A percentile compares a stretch with the other conserved stretches of the same genome.
Conservation (phyloP, 2,329 filamentous ascomycete genomes). For the Claviceps sp. region DNA sequence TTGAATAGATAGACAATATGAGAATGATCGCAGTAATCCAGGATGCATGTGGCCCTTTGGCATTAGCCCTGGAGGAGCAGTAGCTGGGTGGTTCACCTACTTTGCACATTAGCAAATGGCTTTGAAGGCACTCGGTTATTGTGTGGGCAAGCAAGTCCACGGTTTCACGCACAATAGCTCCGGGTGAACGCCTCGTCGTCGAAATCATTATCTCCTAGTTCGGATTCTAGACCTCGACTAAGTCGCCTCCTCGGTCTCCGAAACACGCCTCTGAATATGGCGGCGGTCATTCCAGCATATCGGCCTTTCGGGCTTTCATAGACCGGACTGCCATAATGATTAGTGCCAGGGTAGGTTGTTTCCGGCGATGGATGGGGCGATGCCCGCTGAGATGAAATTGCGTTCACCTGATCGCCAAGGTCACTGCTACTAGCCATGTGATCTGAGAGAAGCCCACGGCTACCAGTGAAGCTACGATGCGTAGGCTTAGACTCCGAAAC, state of each 20-base stretch:
- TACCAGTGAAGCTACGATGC: neutral
- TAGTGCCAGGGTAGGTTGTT: neutral
- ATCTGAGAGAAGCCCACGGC: neutral
- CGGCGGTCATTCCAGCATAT: neutral
- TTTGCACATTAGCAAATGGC: neutral
- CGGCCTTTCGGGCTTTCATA: neutral
- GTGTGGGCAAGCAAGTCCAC: neutral
- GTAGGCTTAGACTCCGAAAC: neutral
- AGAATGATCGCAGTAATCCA: constrained; percentile 39
- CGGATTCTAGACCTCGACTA: neutral
- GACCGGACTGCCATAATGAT: neutral
- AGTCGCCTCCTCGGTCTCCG: neutral
- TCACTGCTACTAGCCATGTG: neutral
- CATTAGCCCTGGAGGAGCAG: constrained; percentile 19
- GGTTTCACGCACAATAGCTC: constrained; percentile 16
- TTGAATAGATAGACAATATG: constrained; percentile 46
- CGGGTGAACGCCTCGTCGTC: constrained; percentile 17
- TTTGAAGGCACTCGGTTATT: too few species aligned
- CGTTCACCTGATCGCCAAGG: neutral
- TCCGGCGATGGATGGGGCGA: neutral
- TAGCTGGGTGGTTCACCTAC: constrained; percentile 17
- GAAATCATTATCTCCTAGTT: neutral
- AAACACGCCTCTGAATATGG: neutral
- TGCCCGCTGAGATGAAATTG: neutral
- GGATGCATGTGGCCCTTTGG: constrained; percentile 18